Evolutionary conservation across 441 rosid genomes (phyloP), one percentile per base, ranked within the genome.

Genomic region (Erysimum pusillum): DNA sequence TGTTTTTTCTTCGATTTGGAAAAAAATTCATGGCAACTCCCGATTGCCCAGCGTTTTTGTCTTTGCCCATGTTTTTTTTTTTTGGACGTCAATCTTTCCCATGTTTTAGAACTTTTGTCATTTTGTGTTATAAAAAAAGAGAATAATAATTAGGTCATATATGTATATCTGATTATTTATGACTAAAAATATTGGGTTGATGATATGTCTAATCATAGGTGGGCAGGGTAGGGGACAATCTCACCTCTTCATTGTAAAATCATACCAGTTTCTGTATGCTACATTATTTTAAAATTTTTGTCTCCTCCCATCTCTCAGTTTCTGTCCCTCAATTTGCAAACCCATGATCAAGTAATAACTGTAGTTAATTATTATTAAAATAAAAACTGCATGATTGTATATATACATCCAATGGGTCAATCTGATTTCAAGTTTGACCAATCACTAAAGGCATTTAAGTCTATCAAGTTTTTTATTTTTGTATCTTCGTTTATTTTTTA

Each of bases 141-240:
- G 13, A 49, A 18, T 17, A 3, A 9, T 8, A 49, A 5, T 9
- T 48, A 48, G 54, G 17, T 60, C 12, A 17, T 36, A 36, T n/a
- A 61, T 41, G 6, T 62, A 3, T 20, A 62, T 58, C 15, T 17
- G 10, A 58, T 5, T 8, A 63, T 25, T 14, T 4, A 25, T 63
- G 9, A 44, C 14, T 42, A 28, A 12, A 42, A 62, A 62, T 44
- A 28, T 28, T 6, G 42, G 31, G 42, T 28, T 46, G 56, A 46
- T 64, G 69, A 64, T 45, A 64, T 64, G 69, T 64, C 69, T 4
- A 46, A 41, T 64, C 69, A 64, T 64, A 64, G 69, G 54, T 64
- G 15, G 54, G 13, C 41, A 64, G 69, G n/a, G 56, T 64, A 64
- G 69, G 69, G 69, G 56, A 64, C 69, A 64, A 64, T 31, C n/a